Evolutionary conservation across 345 rosid species (phyloP).

Genomic region (Populus pruinosa): DNA sequence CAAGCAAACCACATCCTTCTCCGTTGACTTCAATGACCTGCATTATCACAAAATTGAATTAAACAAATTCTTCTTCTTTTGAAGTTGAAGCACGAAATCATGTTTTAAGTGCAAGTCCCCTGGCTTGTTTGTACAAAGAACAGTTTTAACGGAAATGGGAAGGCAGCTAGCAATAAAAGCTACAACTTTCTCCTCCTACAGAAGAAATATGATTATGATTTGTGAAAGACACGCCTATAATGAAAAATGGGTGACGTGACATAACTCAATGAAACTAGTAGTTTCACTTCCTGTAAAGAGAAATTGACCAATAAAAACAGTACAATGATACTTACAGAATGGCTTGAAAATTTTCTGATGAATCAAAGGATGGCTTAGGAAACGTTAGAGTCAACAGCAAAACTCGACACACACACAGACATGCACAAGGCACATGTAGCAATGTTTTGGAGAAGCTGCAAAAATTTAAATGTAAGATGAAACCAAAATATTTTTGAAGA

Average conservation of each 20-base stretch:
- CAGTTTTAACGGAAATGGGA: not conserved
- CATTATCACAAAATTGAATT: conserved; percentile 9
- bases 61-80: not conserved
- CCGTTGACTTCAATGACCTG: conserved; percentile 55
- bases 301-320: conserved; percentile 55
- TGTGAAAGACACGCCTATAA: not conserved
- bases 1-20: conserved; percentile 61
- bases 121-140: not conserved
- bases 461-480: not conserved
- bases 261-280: conserved; percentile 21
- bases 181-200: not conserved
- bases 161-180: conserved; percentile 3
- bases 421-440: not conserved
- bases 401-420: too few relatives aligned
- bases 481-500: not conserved
- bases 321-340: too few relatives aligned
- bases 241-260: not conserved
- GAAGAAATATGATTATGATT: not conserved
- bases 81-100: not conserved
- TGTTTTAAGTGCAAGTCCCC: not conserved
- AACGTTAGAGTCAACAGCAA: too few relatives aligned
- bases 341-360: too few relatives aligned
- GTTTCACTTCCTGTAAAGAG: conserved; percentile 71
- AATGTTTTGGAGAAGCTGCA: not conserved
- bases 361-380: conserved; percentile 10